These are phyloP conservation scores for Saccharomyces hybrid DNA, from an alignment of 1,139 yeast genomes.

Conservation along the genomic window DNA sequence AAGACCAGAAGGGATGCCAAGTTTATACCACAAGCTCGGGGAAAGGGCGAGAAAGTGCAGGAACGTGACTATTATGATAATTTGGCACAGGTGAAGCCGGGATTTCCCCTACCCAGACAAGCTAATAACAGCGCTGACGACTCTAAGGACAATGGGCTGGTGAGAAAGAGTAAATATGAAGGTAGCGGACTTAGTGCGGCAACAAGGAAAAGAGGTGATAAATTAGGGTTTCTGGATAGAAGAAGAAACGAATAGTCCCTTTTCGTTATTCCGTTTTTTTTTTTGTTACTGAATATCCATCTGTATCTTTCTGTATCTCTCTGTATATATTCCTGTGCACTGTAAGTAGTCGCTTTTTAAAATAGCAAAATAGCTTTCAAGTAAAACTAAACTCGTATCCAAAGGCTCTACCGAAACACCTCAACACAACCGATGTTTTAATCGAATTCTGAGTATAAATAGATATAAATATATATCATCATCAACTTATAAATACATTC, in stretches of 20 bases:
- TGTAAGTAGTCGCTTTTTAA: neutral
- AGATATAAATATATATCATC: neutral
- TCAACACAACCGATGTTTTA: neutral
- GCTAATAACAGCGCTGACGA: conserved; percentile 7
- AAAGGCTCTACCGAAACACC: no score
- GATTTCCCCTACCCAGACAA: conserved; percentile 34
- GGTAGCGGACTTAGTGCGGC: conserved; percentile 57
- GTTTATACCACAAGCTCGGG: conserved; percentile 21
- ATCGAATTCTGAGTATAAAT: neutral
- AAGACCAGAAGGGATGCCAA: conserved; percentile 23
- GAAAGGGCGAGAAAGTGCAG: conserved; percentile 5
- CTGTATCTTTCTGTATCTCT: no score
- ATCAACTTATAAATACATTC: neutral
- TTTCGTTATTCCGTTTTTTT: neutral
- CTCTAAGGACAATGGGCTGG: conserved; percentile 6
- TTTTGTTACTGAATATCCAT: neutral
- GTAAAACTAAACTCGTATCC: neutral
- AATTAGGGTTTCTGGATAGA: conserved; percentile 32
- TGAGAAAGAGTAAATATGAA: conserved; percentile 54
- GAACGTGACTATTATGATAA: conserved; percentile 23
- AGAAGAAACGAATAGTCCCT: conserved; percentile 12
- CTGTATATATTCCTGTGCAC: neutral
- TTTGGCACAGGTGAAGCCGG: conserved; percentile 37
- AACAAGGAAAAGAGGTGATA: conserved; percentile 36
- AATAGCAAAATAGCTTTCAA: neutral